Conservation (phyloP, 208 protist species). For the Naegleria fowleri region DNA sequence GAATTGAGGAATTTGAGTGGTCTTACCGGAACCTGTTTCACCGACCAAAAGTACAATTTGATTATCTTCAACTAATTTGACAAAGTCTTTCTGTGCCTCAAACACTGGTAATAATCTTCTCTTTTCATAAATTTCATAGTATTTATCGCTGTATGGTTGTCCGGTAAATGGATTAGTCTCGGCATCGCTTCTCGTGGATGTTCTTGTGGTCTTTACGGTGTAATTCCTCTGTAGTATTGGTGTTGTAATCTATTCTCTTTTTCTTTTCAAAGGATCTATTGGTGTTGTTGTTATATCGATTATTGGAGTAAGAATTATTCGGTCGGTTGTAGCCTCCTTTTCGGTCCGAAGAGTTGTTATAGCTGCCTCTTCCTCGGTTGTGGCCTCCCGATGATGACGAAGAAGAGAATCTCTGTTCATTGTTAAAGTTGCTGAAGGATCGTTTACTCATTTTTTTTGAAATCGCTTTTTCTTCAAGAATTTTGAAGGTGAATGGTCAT, state of each 20-base stretch:
- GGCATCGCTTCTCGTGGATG: not conserved
- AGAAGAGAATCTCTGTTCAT: no score
- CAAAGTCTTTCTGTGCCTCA: slow-evolving; percentile 61
- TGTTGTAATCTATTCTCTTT: not conserved
- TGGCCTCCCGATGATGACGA: no score
- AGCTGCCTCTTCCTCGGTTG: no score
- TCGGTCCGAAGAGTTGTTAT: no score
- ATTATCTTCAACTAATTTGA: slow-evolving; percentile 52
- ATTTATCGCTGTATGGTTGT: slow-evolving; percentile 54
- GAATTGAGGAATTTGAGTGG: slow-evolving; percentile 68
- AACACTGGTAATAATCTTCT: slow-evolving; percentile 68
- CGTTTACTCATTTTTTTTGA: no score
- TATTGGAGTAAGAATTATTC: not conserved
- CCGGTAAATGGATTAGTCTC: slow-evolving; percentile 50
- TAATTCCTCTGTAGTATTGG: not conserved
- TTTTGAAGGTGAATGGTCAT: no score
- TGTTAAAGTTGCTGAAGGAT: no score
- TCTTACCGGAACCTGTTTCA: slow-evolving; percentile 89
- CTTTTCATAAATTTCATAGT: slow-evolving; percentile 72
- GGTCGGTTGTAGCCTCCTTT: not conserved
- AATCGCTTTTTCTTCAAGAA: no score
- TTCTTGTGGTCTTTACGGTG: not conserved
- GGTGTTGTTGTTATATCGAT: not conserved
- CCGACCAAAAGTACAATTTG: slow-evolving; percentile 68
- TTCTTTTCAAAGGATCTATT: not conserved